Evolutionary conservation across 169 alveolate species (phyloP), one percentile per base, ranked within the genome.

Genomic region (Eimeria brunetti): DNA sequence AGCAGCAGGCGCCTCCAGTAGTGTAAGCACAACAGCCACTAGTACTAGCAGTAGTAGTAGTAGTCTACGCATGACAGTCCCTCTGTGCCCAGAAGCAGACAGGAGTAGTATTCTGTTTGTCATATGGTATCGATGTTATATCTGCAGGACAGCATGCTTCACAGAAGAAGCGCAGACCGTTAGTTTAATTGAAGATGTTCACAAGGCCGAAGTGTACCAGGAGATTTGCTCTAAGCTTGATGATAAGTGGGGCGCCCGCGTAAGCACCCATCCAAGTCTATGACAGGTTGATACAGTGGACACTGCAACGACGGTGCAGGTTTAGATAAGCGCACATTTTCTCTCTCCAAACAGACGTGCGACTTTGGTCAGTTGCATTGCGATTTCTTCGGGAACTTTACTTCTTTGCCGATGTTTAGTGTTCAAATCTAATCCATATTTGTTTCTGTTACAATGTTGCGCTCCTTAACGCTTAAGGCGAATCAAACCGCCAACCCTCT

Each of bases 151-250:
- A 2, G 94, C 88, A 27, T 67, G 49, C 36, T 93, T 93, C 69
- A 83, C 96, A 53, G 94, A 93, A 41, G 81, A 64, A 30, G 94
- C 76, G 27, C 89, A 81, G 60, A 41, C 90, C 12, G 73, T 69
- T 38, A 84, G 92, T 36, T 78, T 93, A 3, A 49, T 64, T 60
- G 96, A 93, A 83, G 96, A 93, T 58, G 53, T 64, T 44, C 83
- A 93, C 80, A 93, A 93, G 58, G 93, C 96, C 24, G 96, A 93
- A 73, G 76, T 93, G 27, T 93, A 93, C 83, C 83, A 56, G 60
- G 94, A 84, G 89, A 67, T 78, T 27, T 62, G 88, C 30, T 60
- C 58, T 60, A 81, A 56, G 88, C 94, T 93, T 38, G 64, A 51
- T n/a, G 24, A 36, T 49, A 69, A 93, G 46, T 93, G 96, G 96